Percentiles rank a stretch among this genome's conserved stretches.
These are phyloP conservation scores for Lachancea thermotolerans DNA, from an alignment of 805 yeast genomes.

Conservation along the genomic window DNA sequence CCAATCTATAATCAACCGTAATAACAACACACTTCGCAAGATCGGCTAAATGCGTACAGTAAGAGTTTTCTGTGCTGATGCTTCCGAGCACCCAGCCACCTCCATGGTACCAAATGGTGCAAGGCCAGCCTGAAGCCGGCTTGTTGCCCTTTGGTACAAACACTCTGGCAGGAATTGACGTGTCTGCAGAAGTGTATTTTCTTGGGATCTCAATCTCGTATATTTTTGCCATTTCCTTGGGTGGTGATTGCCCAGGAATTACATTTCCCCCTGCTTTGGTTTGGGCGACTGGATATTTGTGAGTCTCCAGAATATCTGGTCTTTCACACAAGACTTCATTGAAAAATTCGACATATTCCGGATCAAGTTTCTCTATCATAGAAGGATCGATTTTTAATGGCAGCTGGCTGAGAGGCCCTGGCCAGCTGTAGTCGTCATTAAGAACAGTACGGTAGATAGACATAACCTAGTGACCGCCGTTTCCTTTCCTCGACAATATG, in stretches of 20 bases:
- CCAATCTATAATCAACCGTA: constrained; percentile 43
- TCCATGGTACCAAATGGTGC: constrained; percentile 38
- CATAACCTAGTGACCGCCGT: not conserved
- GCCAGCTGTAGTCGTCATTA: constrained; percentile 27
- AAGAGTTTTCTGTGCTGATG: constrained; percentile 37
- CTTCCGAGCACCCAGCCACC: constrained; percentile 42
- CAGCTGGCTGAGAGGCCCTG: constrained; percentile 19
- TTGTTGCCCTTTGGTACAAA: constrained; percentile 34
- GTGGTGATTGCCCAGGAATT: constrained; percentile 38
- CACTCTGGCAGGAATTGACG: constrained; percentile 26
- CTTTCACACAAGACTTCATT: constrained; percentile 24
- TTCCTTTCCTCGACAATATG: not conserved
- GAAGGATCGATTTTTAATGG: constrained; percentile 32
- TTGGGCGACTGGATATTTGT: constrained; percentile 30
- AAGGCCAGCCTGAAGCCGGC: constrained; percentile 36
- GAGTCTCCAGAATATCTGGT: constrained; percentile 32
- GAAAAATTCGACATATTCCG: constrained; percentile 35
- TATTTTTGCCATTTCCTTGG: constrained; percentile 24
- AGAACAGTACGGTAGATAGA: constrained; percentile 11
- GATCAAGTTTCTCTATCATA: constrained; percentile 31
- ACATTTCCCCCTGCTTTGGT: constrained; percentile 34
- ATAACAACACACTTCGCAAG: constrained; percentile 35
- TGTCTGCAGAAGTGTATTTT: constrained; percentile 21
- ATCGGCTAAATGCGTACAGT: constrained; percentile 37
- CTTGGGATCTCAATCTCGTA: constrained; percentile 33